Percentiles rank a stretch among this genome's conserved stretches.
phyloP scores from a whole-genome alignment of 441 rosid species.

The Jatropha podagrica region DNA sequence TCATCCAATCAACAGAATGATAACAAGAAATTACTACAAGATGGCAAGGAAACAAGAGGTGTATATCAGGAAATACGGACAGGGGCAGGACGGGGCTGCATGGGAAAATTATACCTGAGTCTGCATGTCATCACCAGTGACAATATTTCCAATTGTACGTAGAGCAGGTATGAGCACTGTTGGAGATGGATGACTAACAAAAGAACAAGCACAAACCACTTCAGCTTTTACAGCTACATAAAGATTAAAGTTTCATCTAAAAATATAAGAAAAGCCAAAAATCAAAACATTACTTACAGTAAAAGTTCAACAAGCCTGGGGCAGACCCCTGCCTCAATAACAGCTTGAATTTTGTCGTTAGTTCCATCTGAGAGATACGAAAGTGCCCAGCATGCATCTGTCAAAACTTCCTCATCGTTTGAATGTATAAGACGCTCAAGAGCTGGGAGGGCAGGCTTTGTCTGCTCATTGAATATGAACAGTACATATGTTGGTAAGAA shows the following conservation, averaged over 20 bases:
- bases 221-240: conserved; percentile 4
- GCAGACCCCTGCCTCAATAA: conserved; percentile 63
- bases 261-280: background rate
- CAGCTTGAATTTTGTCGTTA: conserved; percentile 79
- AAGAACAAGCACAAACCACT: conserved; percentile 13
- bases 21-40: background rate
- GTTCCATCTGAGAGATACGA: conserved; percentile 87
- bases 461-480: conserved; percentile 42
- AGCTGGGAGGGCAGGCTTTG: conserved; percentile 55
- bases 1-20: background rate
- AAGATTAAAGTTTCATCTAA: background rate
- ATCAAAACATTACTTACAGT: conserved; percentile 37
- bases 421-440: conserved; percentile 63
- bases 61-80: background rate
- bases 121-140: conserved; percentile 84
- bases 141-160: conserved; percentile 76
- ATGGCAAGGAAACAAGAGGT: background rate
- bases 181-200: conserved; percentile 65
- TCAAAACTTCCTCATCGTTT: conserved; percentile 78
- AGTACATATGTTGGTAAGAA: conserved; percentile 14
- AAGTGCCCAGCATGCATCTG: conserved; percentile 86
- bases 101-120: conserved; percentile 46
- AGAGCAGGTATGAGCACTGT: conserved; percentile 82
- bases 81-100: background rate
- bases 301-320: conserved; percentile 69